These are phyloP conservation scores for Magnolia changhungtana DNA, from an alignment of 164 flowering plant genomes.

Conservation along the genomic window DNA sequence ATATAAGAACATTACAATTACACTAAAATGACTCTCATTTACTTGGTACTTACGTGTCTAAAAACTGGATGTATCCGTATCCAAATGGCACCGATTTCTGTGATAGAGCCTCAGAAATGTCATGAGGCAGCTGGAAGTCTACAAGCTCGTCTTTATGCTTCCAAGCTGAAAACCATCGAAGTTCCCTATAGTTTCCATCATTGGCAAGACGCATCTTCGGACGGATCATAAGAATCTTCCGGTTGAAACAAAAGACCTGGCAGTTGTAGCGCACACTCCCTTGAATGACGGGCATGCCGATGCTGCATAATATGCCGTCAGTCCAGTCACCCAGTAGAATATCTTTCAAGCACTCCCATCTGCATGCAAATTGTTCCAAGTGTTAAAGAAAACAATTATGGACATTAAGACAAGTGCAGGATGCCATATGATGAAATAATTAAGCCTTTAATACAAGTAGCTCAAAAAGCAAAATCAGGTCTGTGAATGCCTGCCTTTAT, in stretches of 20 bases:
- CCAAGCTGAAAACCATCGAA: conserved; percentile 95
- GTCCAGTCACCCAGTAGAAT: conserved; percentile 81
- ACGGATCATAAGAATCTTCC: conserved; percentile 89
- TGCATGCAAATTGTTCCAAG: conserved; percentile 29
- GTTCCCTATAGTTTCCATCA: conserved; percentile 94
- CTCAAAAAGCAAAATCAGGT: too few relatives aligned
- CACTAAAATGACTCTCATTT: background rate
- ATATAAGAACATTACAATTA: background rate
- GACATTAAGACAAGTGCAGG: background rate
- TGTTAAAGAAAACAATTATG: background rate
- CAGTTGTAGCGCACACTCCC: conserved; percentile 94
- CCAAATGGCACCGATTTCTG: conserved; percentile 86
- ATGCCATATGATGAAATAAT: too few relatives aligned
- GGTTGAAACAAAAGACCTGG: conserved; percentile 75
- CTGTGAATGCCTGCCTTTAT: too few relatives aligned
- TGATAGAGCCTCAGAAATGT: conserved; percentile 60
- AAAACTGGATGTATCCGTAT: conserved; percentile 77
- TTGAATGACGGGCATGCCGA: conserved; percentile 89
- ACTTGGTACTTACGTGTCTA: conserved; percentile 67
- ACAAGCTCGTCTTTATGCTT: conserved; percentile 63
- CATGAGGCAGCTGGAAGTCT: conserved; percentile 73
- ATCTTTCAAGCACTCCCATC: conserved; percentile 94
- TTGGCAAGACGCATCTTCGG: conserved; percentile 97
- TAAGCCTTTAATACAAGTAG: too few relatives aligned
- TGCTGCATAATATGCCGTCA: conserved; percentile 82